Evolutionary conservation across 345 rosid genomes (phyloP), one percentile per base, ranked within the genome.

Genomic region (Crucihimalaya himalaica): DNA sequence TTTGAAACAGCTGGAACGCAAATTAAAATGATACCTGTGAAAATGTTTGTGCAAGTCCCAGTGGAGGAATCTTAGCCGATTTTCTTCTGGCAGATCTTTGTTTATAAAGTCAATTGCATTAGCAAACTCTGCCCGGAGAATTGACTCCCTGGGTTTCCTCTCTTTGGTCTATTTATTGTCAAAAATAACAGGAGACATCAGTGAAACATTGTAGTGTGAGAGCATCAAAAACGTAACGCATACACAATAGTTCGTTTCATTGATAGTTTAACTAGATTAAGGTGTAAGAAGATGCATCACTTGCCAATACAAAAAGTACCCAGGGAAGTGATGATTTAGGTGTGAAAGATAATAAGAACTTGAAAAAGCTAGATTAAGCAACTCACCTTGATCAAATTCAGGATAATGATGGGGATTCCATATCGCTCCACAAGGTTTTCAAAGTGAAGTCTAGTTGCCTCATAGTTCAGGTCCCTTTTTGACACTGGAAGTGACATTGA

Each of bases 361-460:
- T 73, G 13, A 72, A 37, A 32, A 69, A 71, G 72, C 58, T 34
- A 37, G 53, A 66, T 27, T 31, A 79, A 58, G 66, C 63, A 70
- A 62, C 78, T 65, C 74, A 86, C 99, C 97, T 95, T 95, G 68
- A 95, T 95, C 83, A 95, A 81, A 82, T 95, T 95, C 69, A 92
- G 82, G 73, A 95, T 89, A 72, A 95, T 95, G 71, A 95, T 88
- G 72, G 99, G 99, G 47, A 85, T 90, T 73, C 94, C 99, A 76
- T 95, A 95, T 85, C 99, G 87, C 78, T 84, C 83, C 45, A 35
- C 87, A 71, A 95, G 99, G 82, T 92, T 92, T 73, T 90, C 86
- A 75, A 95, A 95, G 83, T 95, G 99, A 68, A 95, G 88, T 82
- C 85, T 86, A 60, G 99, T 95, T 64, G 99, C 96, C 78, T 89